Evolutionary conservation across 495 filamentous ascomycete genomes (phyloP), one percentile per base, ranked within the genome.

Genomic region (Aspergillus cavernicola): DNA sequence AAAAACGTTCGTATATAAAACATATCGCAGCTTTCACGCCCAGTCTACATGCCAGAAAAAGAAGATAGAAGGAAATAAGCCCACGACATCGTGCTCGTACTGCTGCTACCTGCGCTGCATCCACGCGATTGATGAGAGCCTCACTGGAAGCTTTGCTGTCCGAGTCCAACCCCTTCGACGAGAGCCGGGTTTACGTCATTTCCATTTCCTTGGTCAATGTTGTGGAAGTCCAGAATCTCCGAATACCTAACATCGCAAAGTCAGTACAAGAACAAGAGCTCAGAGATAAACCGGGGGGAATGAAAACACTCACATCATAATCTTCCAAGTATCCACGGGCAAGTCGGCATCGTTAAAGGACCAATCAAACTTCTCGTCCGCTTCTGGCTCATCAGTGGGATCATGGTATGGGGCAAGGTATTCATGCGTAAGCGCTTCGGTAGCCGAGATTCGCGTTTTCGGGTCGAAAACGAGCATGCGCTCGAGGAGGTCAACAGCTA

Each of bases 291-390:
- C 13, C 9, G 24, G n/a, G n/a, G 40, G 29, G 58, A 12, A 20
- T 29, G 53, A 26, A 20, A 22, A 44, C 32, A 62, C 66, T 60
- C 79, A 97, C 93, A 98, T 98, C 93, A 97, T 98, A 66, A 98
- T 97, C 73, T 97, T 97, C 93, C 93, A 98, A n/a, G 95, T 96
- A 62, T 98, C 93, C 35, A 97, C 90, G 0, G 93, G 93, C 52
- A 98, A 73, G 73, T 98, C 93, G 29, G 93, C 95, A 66, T 98
- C 92, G 67, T 97, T 98, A 74, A 98, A 98, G n/a, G 91, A 96
- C 93, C 93, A 98, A 67, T 98, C 93, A 63, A 98, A 98, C 74
- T 95, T 97, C 78, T 97, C 92, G 53, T 95, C 89, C 20, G 93
- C 89, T 11, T 89, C 87, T 7, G 93, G 93, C 74, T 98, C 93